A percentile compares a stretch with the other conserved stretches of the same genome.
phyloP scores from a whole-genome alignment of 192 early-diverging fungal genomes.

The Umbelopsis isabellina region DNA sequence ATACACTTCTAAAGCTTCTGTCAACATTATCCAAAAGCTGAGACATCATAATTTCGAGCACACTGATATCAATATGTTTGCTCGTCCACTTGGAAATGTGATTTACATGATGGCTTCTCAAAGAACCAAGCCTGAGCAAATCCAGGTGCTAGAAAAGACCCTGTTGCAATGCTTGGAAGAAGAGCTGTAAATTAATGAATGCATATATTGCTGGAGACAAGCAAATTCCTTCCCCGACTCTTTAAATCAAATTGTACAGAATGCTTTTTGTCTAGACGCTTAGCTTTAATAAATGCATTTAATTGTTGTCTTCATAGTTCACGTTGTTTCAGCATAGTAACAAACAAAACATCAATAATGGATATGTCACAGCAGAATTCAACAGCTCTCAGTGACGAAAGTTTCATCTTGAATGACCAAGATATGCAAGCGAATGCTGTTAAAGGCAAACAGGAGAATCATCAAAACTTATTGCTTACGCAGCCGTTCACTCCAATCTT shows the following conservation, averaged over 20 bases:
- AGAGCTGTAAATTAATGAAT: background rate
- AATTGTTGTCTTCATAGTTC: background rate
- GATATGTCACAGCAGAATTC: too few relatives aligned
- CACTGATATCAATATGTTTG: constrained; percentile 54
- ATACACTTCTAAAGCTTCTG: constrained; percentile 54
- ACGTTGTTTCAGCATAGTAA: background rate
- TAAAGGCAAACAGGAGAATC: background rate
- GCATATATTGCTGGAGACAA: background rate
- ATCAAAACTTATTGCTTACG: background rate
- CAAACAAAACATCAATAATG: too few relatives aligned
- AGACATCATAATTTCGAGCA: constrained; percentile 26
- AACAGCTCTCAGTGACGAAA: too few relatives aligned
- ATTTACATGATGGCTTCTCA: constrained; percentile 77
- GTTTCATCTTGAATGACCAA: too few relatives aligned
- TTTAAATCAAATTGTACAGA: background rate
- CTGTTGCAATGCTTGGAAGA: constrained; percentile 29
- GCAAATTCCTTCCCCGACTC: background rate
- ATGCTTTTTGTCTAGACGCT: background rate
- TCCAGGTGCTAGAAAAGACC: constrained; percentile 51
- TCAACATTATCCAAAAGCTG: constrained; percentile 40
- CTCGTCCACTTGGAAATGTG: constrained; percentile 75
- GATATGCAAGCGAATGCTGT: background rate
- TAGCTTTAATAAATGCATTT: too few relatives aligned
- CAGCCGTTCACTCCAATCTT: background rate
- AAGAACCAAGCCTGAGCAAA: constrained; percentile 44